Base-by-base conservation (phyloP, 2,329 filamentous ascomycete genomes). In the Sclerotinia subarctica region DNA sequence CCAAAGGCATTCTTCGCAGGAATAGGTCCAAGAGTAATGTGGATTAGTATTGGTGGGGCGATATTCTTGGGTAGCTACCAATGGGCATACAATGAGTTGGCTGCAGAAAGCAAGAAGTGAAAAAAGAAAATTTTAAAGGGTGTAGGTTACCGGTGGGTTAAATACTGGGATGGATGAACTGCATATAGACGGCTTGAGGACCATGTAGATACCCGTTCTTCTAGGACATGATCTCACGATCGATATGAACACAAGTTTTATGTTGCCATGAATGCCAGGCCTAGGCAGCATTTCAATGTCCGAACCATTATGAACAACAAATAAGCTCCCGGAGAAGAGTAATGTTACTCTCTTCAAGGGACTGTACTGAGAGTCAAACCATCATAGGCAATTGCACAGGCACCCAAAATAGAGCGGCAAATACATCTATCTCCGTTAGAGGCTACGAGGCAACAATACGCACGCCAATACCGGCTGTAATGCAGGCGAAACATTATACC, bases 41-140 rank as follows among this genome's bases (percentile, higher is more conserved):
- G 95, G 94, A 99, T 99, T 77, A 95, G 92, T 73, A 90, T 92
- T 68, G 95, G 95, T 3, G 95, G 95, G 1, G 93, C 94, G 15
- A 93, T 99, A 46, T 99, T 99, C 81, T 79, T 98, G 76, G 95
- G 94, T 0, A 94, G 91, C 75, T 97, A 97, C 79, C 93, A 97
- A 79, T 95, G 89, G 87, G 90, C 89, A 29, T 90, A 89, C 74
- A 97, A 97, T 81, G 82, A 87, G 44, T 78, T 96, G 73, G 70
- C 71, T 35, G 64, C 69, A n/a, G 69, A 73, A 63, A 17, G 8
- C 3, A 64, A 51, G 15, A 54, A 66, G 32, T 66, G 35, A 51
- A 35, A 26, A 24, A 6, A 13, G 8, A 47, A 60, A 35, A 13
- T n/a, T 60, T 24, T 3, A 38, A 21, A 38, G 5, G 7, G 21